Evolutionary conservation across 768 basidiomycete species (phyloP).

Genomic region (Lenzites betulinus): DNA sequence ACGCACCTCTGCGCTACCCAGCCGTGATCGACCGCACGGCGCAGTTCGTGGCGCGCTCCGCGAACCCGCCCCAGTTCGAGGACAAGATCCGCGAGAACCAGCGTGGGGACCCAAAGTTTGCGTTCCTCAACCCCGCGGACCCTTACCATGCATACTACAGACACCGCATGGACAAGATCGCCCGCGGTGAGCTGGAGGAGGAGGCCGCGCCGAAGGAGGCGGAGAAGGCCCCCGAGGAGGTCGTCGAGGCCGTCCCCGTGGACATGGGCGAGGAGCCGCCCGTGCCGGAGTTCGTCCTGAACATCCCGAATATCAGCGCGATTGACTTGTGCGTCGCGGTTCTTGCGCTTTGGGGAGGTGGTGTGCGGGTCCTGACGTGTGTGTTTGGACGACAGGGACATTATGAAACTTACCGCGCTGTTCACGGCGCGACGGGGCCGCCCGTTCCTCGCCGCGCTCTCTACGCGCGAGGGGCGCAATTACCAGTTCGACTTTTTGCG

Average conservation of each 20-base stretch:
- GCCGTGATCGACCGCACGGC: constrained; percentile 97
- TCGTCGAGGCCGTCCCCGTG: constrained; percentile 44
- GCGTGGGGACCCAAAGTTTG: constrained; percentile 96
- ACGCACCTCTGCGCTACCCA: constrained; percentile 33
- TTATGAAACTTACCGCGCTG: constrained; percentile 93
- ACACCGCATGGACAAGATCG: constrained; percentile 83
- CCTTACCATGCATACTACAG: constrained; percentile 99
- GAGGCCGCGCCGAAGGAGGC: constrained; percentile 54
- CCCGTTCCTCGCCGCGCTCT: constrained; percentile 81
- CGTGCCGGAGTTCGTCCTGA: constrained; percentile 77
- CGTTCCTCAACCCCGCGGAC: constrained; percentile 95
- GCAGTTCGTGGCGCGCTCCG: constrained; percentile 87
- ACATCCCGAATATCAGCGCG: constrained; percentile 83
- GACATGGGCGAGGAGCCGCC: constrained; percentile 80
- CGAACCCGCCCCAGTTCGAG: constrained; percentile 90
- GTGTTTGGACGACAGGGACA: constrained; percentile 62
- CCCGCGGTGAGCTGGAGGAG: constrained; percentile 72
- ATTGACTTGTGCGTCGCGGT: constrained; percentile 78
- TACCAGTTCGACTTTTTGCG: constrained; percentile 98
- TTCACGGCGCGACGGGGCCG: constrained; percentile 93
- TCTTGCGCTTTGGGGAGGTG: neutral
- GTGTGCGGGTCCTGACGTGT: neutral
- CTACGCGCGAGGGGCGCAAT: constrained; percentile 88
- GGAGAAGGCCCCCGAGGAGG: constrained; percentile 22
- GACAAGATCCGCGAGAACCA: constrained; percentile 97